These are phyloP conservation scores for Xylariales sp. DNA, from an alignment of 2,329 filamentous ascomycete species.

Conservation along the genomic window DNA sequence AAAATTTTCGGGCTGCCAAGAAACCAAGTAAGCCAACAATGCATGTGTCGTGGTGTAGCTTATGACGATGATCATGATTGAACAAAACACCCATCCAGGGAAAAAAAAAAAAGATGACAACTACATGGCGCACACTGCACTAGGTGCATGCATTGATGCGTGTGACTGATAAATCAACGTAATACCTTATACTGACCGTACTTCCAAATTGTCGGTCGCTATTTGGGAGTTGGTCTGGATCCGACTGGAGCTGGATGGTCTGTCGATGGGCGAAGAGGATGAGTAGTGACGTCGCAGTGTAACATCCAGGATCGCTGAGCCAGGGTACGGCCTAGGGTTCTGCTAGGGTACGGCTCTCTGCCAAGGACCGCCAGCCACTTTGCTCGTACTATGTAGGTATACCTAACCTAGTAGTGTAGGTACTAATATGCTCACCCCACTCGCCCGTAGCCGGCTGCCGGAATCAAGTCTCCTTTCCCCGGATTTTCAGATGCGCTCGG, in stretches of 20 bases:
- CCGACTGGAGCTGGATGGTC: constrained; percentile 5
- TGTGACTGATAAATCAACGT: neutral
- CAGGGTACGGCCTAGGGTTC: neutral
- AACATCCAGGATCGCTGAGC: constrained; percentile 7
- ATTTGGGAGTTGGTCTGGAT: constrained; percentile 4
- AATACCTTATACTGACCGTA: constrained; percentile 1
- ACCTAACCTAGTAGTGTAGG: no score
- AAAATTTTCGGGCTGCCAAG: constrained; percentile 29
- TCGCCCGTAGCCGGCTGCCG: constrained; percentile 16
- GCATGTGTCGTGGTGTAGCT: constrained; percentile 18
- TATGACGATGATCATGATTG: constrained; percentile 23
- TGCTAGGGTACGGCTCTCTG: neutral
- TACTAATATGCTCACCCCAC: constrained; percentile 1
- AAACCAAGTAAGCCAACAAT: constrained; percentile 29
- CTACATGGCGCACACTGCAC: neutral
- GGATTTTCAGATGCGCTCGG: constrained; percentile 27
- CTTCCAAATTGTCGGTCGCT: constrained; percentile 14
- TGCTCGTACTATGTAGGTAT: neutral
- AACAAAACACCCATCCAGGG: constrained; percentile 1
- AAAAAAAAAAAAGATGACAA: neutral
- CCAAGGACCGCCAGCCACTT: constrained; percentile 17
- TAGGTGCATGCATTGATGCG: constrained; percentile 11
- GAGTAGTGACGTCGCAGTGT: constrained; percentile 7
- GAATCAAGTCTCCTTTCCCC: constrained; percentile 25
- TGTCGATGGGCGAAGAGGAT: neutral